Evolutionary conservation across 345 rosid species (phyloP), one percentile per base, ranked within the genome.

Genomic region (Bretschneidera sinensis): DNA sequence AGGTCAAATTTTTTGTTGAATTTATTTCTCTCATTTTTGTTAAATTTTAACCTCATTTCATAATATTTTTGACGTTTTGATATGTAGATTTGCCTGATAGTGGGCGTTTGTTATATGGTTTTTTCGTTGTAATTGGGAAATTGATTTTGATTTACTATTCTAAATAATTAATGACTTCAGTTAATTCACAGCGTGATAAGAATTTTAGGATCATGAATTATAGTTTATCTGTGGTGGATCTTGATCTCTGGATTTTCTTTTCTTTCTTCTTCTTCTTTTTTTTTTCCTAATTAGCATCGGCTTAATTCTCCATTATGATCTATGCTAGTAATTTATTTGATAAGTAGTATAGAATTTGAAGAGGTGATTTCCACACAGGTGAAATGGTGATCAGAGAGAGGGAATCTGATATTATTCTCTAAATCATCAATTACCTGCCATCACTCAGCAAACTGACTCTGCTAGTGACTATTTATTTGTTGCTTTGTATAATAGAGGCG

Each of bases 1-100:
- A 88, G 96, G 96, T 85, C 64, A 28, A 24, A 43, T n/a, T 48
- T 43, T 49, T 5, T 11, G n/a, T 39, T 24, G 62, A 15, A 48
- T 0, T 1, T 8, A 19, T n/a, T 20, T 17, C 16, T 33, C 34
- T 7, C 61, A 47, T 47, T 47, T n/a, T 47, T n/a, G 3, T n/a
- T 47, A 2, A 16, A 47, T 47, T 47, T 31, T 31, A 31, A 31
- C 35, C 4, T 31, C 35, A 31, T 39, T 39, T 39, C 10, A 13
- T 39, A 1, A 39, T 5, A 39, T 39, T 39, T 5, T 39, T 39
- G 45, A 39, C 15, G 4, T 39, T 14, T 39, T 39, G 45, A 14
- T 39, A 1, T 39, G 11, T 39, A 39, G 45, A 39, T 39, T 39
- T 39, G 45, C 45, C 45, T 5, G 4, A 14, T 39, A 39, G 45